Conservation (phyloP, 805 yeast species). For the Lachancea thermotolerans region DNA sequence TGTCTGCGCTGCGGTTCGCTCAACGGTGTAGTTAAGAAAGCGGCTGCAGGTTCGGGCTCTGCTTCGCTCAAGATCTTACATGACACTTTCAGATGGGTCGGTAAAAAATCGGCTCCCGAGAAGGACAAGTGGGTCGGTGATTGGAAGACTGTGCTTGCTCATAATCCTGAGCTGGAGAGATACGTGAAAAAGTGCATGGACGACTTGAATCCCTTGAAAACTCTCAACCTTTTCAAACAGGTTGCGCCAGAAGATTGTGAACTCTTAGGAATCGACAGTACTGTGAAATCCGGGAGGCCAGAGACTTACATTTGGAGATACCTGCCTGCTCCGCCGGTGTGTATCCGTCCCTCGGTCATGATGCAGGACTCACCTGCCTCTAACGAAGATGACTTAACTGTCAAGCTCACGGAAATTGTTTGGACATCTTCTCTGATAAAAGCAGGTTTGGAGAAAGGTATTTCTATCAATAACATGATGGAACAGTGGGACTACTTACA, state of each 20-base stretch:
- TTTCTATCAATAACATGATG: conserved; percentile 87
- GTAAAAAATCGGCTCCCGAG: conserved; percentile 82
- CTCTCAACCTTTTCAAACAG: conserved; percentile 78
- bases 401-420: conserved; percentile 90
- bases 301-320: conserved; percentile 96
- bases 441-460: conserved; percentile 93
- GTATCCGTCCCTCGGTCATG: conserved; percentile 94
- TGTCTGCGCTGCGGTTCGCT: conserved; percentile 81
- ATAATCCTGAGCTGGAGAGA: conserved; percentile 83
- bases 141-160: conserved; percentile 62
- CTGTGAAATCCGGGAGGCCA: conserved; percentile 77
- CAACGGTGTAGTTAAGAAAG: conserved; percentile 96
- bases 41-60: conserved; percentile 83
- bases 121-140: conserved; percentile 83
- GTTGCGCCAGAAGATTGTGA: conserved; percentile 86
- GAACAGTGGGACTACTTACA: conserved; percentile 99
- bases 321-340: conserved; percentile 97
- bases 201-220: conserved; percentile 89
- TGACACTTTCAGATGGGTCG: conserved; percentile 92
- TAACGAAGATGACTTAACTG: conserved; percentile 96
- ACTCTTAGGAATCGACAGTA: conserved; percentile 81
- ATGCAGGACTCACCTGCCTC: conserved; percentile 86
- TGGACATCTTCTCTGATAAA: conserved; percentile 93
- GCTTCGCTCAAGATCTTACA: conserved; percentile 94
- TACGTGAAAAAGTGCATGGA: conserved; percentile 83